Conservation (phyloP, 768 basidiomycete species). For the Paxillus involutus region DNA sequence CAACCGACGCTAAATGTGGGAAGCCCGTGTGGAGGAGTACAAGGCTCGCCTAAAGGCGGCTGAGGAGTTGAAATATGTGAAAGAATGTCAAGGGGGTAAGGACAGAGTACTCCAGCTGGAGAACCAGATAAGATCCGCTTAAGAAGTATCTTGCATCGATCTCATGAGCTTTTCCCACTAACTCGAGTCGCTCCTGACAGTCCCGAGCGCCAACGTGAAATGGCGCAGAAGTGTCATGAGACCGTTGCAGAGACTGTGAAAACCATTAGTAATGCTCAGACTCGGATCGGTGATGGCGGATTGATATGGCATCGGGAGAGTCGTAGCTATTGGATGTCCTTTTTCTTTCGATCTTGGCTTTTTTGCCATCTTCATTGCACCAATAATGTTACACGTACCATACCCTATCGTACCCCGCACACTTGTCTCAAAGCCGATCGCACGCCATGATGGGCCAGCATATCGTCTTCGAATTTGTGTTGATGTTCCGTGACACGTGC, state of each 20-base stretch:
- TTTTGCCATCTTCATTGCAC: not conserved
- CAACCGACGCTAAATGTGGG: constrained; percentile 89
- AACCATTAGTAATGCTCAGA: constrained; percentile 8
- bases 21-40: constrained; percentile 95
- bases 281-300: constrained; percentile 8
- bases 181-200: constrained; percentile 29
- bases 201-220: constrained; percentile 72
- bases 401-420: too few relatives aligned
- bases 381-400: not conserved
- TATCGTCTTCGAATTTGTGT: too few relatives aligned
- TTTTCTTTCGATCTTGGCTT: not conserved
- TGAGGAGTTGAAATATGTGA: constrained; percentile 82
- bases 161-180: not conserved
- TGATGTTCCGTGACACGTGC: too few relatives aligned
- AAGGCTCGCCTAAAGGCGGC: constrained; percentile 77
- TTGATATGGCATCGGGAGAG: constrained; percentile 3
- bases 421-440: too few relatives aligned
- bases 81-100: constrained; percentile 91
- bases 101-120: constrained; percentile 77
- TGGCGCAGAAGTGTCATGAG: constrained; percentile 68
- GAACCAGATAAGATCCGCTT: constrained; percentile 60
- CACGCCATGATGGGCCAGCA: too few relatives aligned
- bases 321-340: not conserved
- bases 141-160: not conserved
- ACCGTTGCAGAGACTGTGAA: constrained; percentile 31